Percentiles rank a stretch among this genome's conserved stretches.
phyloP scores from a whole-genome alignment of 2,329 filamentous ascomycete genomes.

The Ceratocystis albifundus region DNA sequence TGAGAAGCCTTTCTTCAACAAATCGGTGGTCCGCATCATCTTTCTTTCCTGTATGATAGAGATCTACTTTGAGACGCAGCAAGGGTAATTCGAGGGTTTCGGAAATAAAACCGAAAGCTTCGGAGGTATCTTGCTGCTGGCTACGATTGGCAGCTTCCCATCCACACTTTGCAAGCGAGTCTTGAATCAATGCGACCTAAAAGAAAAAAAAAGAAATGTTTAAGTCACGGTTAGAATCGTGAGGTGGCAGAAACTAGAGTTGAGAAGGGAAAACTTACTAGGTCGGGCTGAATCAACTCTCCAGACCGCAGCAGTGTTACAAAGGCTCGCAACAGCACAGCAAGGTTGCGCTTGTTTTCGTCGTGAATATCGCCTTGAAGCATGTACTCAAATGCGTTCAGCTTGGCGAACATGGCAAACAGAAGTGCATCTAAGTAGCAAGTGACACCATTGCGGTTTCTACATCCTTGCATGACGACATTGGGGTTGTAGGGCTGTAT shows the following conservation, averaged over 20 bases:
- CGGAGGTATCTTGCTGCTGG: conserved; percentile 89
- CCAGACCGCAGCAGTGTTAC: conserved; percentile 84
- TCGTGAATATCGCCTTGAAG: conserved; percentile 66
- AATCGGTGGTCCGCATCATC: conserved; percentile 87
- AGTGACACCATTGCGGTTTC: conserved; percentile 77
- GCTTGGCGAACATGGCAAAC: conserved; percentile 88
- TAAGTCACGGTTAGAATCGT: not conserved
- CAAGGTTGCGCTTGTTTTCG: conserved; percentile 57
- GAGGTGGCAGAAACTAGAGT: not conserved
- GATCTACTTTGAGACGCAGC: conserved; percentile 82
- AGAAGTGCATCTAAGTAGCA: conserved; percentile 87
- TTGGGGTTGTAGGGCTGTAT: conserved; percentile 63
- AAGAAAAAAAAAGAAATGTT: not conserved
- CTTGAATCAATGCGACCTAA: conserved; percentile 71
- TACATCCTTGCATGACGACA: conserved; percentile 66
- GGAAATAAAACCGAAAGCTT: conserved; percentile 91
- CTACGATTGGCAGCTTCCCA: conserved; percentile 69
- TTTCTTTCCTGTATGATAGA: conserved; percentile 82
- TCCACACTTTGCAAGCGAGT: conserved; percentile 70
- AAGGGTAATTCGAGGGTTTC: conserved; percentile 78
- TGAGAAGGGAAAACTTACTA: conserved; percentile 43
- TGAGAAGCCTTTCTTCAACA: conserved; percentile 78
- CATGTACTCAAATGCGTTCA: conserved; percentile 88
- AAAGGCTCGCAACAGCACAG: conserved; percentile 73
- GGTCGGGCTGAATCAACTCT: conserved; percentile 70